Evolutionary conservation across 129 eudicot species (phyloP).

Genomic region (Scalesia atractyloides): DNA sequence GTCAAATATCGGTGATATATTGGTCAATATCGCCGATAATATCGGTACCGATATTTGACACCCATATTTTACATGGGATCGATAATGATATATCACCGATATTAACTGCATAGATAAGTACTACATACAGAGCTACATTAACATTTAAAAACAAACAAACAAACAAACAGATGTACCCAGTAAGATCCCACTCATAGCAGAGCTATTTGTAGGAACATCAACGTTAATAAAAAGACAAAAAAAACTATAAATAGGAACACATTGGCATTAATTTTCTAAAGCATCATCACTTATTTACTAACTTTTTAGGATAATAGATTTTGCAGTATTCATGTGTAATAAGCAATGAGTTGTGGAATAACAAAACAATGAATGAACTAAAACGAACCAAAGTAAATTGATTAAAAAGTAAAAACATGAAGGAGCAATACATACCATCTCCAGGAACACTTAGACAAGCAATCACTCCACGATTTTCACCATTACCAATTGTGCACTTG

Average conservation of each 20-base stretch:
- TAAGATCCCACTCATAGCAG: too few species aligned
- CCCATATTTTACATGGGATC: too few species aligned
- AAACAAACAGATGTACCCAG: too few species aligned
- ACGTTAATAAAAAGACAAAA: not conserved
- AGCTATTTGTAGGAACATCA: not conserved
- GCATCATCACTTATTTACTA: slow-evolving; percentile 4
- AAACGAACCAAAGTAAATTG: not conserved
- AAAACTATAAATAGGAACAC: not conserved
- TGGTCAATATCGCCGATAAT: too few species aligned
- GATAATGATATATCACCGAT: too few species aligned
- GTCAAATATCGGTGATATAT: too few species aligned
- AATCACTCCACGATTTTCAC: slow-evolving; percentile 52
- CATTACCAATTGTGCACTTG: slow-evolving; percentile 50
- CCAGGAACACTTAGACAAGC: slow-evolving; percentile 94
- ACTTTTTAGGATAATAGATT: not conserved
- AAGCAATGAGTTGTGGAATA: not conserved
- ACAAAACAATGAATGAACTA: slow-evolving; percentile 3
- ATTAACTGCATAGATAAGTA: not conserved
- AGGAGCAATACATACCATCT: slow-evolving; percentile 53
- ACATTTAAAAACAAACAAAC: too few species aligned
- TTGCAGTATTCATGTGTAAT: not conserved
- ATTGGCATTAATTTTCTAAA: not conserved
- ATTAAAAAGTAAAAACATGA: not conserved
- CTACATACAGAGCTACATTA: not conserved
- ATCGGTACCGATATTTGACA: too few species aligned